phyloP scores from a whole-genome alignment of 495 filamentous ascomycete genomes.

The Aspergillus ellipticus region DNA sequence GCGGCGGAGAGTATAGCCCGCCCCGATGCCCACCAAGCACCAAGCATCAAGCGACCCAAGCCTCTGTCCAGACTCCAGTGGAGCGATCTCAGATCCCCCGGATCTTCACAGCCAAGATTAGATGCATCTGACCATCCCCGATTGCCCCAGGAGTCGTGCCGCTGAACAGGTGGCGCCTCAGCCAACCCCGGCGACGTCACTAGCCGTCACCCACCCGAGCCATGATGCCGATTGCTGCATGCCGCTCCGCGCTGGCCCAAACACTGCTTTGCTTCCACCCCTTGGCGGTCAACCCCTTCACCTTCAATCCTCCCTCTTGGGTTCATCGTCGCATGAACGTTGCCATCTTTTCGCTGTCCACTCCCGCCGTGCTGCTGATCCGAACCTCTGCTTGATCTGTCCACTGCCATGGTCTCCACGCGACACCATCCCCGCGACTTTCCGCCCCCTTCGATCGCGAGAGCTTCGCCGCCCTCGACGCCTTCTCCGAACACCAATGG shows the following conservation, averaged over 20 bases:
- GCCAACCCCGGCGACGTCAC: background rate
- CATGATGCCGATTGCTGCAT: background rate
- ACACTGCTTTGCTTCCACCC: too few relatives aligned
- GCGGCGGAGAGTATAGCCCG: background rate
- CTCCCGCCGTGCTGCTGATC: background rate
- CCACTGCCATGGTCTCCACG: slow-evolving; percentile 46
- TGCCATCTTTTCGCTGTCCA: background rate
- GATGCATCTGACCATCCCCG: background rate
- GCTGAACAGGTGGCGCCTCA: background rate
- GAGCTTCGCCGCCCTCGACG: slow-evolving; percentile 14
- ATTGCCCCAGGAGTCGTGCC: background rate
- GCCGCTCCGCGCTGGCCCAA: background rate
- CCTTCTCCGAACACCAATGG: slow-evolving; percentile 23
- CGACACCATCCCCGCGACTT: slow-evolving; percentile 49
- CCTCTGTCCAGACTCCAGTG: background rate
- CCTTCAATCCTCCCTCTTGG: background rate
- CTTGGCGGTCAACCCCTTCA: background rate
- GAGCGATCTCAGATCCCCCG: background rate
- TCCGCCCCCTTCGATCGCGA: slow-evolving; percentile 30
- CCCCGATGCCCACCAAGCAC: background rate
- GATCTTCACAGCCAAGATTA: background rate
- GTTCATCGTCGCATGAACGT: background rate
- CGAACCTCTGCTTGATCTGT: background rate
- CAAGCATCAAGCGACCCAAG: too few relatives aligned
- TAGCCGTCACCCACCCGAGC: background rate